These are phyloP conservation scores for Teratosphaeria pseudoeucalypti DNA, from an alignment of 2,329 filamentous ascomycete genomes.

Conservation along the genomic window DNA sequence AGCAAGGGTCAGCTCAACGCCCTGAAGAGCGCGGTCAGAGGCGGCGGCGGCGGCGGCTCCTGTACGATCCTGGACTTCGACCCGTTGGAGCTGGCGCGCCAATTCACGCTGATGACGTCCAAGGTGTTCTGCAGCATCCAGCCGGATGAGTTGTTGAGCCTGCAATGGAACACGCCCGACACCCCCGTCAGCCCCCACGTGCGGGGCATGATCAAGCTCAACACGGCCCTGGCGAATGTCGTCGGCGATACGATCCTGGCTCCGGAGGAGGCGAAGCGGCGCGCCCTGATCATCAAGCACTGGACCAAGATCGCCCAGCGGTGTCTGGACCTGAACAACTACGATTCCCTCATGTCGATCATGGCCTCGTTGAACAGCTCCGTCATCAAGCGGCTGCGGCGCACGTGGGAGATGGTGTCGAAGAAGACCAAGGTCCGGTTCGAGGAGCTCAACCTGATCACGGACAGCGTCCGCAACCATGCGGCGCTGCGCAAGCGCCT, in stretches of 20 bases:
- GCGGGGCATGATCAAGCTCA: constrained; percentile 83
- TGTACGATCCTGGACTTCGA: constrained; percentile 85
- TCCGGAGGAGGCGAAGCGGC: constrained; percentile 82
- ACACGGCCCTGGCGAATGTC: constrained; percentile 83
- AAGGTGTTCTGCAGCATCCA: constrained; percentile 83
- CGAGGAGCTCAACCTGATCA: constrained; percentile 68
- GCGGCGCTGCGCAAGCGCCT: constrained; percentile 73
- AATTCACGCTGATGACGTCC: constrained; percentile 88
- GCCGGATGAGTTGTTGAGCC: constrained; percentile 80
- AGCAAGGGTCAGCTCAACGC: constrained; percentile 66
- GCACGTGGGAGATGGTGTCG: constrained; percentile 85
- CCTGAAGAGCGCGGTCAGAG: constrained; percentile 59
- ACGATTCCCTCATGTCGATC: constrained; percentile 93
- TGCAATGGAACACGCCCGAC: constrained; percentile 87
- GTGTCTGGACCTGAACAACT: constrained; percentile 85
- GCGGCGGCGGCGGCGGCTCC: constrained; percentile 48
- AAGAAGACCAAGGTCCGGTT: constrained; percentile 72
- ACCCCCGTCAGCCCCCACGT: constrained; percentile 76
- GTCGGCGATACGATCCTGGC: constrained; percentile 88
- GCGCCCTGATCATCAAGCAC: constrained; percentile 83
- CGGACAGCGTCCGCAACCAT: constrained; percentile 86
- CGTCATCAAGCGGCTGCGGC: constrained; percentile 75
- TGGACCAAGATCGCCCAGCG: constrained; percentile 93
- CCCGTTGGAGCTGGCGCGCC: constrained; percentile 77
- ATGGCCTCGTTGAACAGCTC: constrained; percentile 89